Conservation (phyloP, 495 filamentous ascomycete species). For the Pseudomonodictys pantanalensis region DNA sequence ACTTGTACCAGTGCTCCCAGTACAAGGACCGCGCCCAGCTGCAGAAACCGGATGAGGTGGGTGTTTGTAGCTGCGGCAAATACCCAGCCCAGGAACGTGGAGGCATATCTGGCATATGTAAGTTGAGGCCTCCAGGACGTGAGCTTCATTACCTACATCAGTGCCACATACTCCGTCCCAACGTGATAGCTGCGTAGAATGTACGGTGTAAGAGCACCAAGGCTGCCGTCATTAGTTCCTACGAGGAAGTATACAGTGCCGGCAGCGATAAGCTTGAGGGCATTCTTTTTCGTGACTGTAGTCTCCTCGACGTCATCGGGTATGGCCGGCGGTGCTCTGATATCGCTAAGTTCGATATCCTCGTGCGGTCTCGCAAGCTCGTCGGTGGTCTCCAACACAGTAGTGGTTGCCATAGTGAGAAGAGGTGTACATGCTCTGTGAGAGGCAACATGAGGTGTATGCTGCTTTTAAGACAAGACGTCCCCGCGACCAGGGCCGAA, state of each 20-base stretch:
- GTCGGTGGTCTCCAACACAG: background rate
- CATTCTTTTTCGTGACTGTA: background rate
- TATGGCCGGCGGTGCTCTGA: background rate
- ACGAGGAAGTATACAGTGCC: constrained; percentile 55
- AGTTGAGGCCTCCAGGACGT: background rate
- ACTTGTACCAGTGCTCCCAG: constrained; percentile 51
- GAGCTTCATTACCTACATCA: constrained; percentile 42
- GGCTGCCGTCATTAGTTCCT: constrained; percentile 54
- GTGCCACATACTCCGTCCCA: constrained; percentile 49
- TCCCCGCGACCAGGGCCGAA: no score
- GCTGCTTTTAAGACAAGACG: no score
- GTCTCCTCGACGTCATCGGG: background rate
- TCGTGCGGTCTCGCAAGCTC: background rate
- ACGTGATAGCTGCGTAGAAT: constrained; percentile 50
- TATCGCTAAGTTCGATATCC: background rate
- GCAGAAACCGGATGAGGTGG: constrained; percentile 45
- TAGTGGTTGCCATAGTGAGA: background rate
- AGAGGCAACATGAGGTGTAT: no score
- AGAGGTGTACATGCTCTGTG: no score
- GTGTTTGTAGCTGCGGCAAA: constrained; percentile 50
- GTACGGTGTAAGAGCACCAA: constrained; percentile 56
- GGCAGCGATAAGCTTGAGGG: constrained; percentile 47
- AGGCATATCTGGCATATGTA: constrained; percentile 7
- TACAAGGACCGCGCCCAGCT: constrained; percentile 49
- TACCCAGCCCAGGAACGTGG: constrained; percentile 47